Evolutionary conservation across 2,329 filamentous ascomycete species (phyloP).

Genomic region (Xylariaceae sp.): DNA sequence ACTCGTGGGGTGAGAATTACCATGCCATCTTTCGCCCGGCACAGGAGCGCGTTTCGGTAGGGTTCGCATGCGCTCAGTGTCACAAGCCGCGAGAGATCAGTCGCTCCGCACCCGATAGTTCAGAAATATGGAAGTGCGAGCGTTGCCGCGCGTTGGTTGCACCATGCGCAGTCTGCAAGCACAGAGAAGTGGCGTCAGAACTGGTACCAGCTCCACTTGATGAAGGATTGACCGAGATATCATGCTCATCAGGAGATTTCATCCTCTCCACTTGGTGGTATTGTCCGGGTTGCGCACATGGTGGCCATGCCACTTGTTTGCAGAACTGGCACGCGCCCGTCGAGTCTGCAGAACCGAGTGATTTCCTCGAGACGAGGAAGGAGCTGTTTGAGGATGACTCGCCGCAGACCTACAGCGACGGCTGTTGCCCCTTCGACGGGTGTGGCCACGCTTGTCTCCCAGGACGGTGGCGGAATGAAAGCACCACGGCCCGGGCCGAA

Average conservation of each 20-base stretch:
- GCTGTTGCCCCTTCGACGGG: constrained; percentile 59
- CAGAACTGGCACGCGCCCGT: constrained; percentile 51
- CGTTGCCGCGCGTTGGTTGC: constrained; percentile 49
- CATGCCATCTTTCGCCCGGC: constrained; percentile 47
- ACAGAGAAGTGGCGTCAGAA: constrained; percentile 42
- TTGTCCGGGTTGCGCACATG: constrained; percentile 57
- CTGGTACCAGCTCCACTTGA: constrained; percentile 21
- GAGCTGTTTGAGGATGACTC: constrained; percentile 23
- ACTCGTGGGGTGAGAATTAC: constrained; percentile 51
- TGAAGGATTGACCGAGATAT: constrained; percentile 17
- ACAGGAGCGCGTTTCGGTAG: constrained; percentile 49
- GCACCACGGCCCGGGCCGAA: constrained; percentile 40
- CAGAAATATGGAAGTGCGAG: constrained; percentile 53
- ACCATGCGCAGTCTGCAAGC: constrained; percentile 54
- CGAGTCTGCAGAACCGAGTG: constrained; percentile 3
- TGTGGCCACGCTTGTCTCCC: constrained; percentile 60
- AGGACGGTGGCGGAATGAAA: constrained; percentile 48
- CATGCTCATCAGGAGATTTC: constrained; percentile 19
- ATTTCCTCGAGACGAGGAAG: constrained; percentile 3
- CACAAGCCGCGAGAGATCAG: constrained; percentile 52
- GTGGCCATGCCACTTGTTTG: constrained; percentile 56
- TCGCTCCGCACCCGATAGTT: constrained; percentile 36
- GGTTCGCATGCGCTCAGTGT: constrained; percentile 51
- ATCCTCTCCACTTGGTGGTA: constrained; percentile 54
- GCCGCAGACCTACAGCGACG: constrained; percentile 42